phyloP scores from a whole-genome alignment of 78 protist genomes.

The Planoprotostelium fungivorum region DNA sequence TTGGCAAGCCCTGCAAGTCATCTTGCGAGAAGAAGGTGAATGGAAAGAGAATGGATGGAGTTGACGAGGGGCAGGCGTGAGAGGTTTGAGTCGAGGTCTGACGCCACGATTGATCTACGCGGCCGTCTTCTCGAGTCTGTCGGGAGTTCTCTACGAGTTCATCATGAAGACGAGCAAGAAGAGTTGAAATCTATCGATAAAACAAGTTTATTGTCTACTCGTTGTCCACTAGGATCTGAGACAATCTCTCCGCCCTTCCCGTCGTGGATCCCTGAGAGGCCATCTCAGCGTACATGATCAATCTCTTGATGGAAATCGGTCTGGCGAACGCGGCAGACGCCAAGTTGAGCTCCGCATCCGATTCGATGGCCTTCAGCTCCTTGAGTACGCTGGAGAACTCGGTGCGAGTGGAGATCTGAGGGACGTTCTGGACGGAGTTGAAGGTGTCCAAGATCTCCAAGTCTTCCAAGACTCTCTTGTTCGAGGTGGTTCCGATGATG shows the following conservation, averaged over 20 bases:
- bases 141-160: not conserved
- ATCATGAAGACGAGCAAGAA: not conserved
- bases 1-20: not conserved
- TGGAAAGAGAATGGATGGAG: too few species aligned
- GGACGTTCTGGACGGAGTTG: slow-evolving; percentile 27
- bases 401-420: slow-evolving; percentile 12
- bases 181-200: too few species aligned
- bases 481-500: slow-evolving; percentile 88
- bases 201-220: too few species aligned
- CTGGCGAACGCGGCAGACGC: slow-evolving; percentile 3
- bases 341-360: slow-evolving; percentile 20
- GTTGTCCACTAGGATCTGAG: not conserved
- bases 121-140: not conserved
- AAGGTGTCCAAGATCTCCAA: slow-evolving; percentile 71
- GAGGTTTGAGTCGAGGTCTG: not conserved
- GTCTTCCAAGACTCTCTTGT: slow-evolving; percentile 15
- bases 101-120: not conserved
- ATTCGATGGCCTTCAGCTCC: slow-evolving; percentile 11
- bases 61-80: not conserved
- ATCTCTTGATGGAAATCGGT: slow-evolving; percentile 73
- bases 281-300: slow-evolving; percentile 85
- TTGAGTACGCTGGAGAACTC: slow-evolving; percentile 22
- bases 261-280: slow-evolving; percentile 57
- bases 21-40: not conserved
- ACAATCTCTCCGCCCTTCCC: not conserved